phyloP scores from a whole-genome alignment of 257 asterid species.

The Scutellaria minor region DNA sequence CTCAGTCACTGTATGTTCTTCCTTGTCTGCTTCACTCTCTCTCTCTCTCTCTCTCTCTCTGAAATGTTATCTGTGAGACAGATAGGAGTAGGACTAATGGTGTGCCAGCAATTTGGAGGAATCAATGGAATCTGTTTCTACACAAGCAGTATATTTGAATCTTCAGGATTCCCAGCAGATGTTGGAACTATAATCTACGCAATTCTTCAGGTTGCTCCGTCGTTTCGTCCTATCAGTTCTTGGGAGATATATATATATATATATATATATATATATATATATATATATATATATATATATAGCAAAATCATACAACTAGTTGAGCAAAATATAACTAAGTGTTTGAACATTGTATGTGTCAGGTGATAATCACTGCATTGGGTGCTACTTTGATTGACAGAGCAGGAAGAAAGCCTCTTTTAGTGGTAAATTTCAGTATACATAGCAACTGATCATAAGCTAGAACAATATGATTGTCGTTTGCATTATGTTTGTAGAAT shows the following conservation, averaged over 20 bases:
- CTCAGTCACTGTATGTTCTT: constrained; percentile 65
- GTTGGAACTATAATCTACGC: constrained; percentile 84
- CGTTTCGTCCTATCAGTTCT: constrained; percentile 22
- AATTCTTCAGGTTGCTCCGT: constrained; percentile 67
- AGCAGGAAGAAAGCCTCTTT: constrained; percentile 88
- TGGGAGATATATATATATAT: background rate
- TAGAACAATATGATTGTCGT: background rate
- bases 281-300: background rate
- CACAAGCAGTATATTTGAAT: constrained; percentile 86
- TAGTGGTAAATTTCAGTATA: constrained; percentile 58
- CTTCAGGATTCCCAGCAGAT: constrained; percentile 84
- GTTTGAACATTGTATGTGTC: constrained; percentile 18
- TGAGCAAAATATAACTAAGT: background rate
- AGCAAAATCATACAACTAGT: background rate
- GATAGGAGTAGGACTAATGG: constrained; percentile 97
- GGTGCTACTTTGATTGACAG: constrained; percentile 77
- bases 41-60: background rate
- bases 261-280: background rate
- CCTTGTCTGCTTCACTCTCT: background rate
- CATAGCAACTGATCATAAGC: constrained; percentile 4
- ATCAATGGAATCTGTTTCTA: constrained; percentile 91
- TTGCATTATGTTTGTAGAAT: background rate
- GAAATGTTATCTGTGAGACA: constrained; percentile 31
- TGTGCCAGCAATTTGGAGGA: constrained; percentile 93
- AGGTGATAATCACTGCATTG: constrained; percentile 76